A percentile compares a stretch with the other conserved stretches of the same genome.
Evolutionary conservation across 2,329 filamentous ascomycete genomes (phyloP).

Genomic region (Fusarium oxysporum): DNA sequence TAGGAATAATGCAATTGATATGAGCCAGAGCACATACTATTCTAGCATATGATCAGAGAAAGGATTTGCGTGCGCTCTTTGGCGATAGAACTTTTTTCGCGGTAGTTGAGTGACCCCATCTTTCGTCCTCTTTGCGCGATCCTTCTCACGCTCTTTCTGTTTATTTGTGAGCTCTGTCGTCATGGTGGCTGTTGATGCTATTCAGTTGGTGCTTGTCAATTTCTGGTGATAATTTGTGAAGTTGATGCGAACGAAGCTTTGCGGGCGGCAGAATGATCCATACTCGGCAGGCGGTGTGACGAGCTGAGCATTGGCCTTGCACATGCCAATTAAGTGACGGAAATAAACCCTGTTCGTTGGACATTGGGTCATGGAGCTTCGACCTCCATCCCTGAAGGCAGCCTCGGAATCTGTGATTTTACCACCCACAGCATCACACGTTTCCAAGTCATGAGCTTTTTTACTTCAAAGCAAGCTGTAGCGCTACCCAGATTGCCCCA

Average conservation of each 20-base stretch:
- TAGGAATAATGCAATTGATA: constrained; percentile 15
- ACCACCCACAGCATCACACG: constrained; percentile 37
- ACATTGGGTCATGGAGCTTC: constrained; percentile 24
- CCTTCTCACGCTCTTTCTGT: constrained; percentile 73
- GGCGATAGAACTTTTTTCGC: constrained; percentile 95
- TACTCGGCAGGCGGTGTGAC: constrained; percentile 46
- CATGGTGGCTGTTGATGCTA: constrained; percentile 26
- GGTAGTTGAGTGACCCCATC: constrained; percentile 74
- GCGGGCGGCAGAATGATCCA: constrained; percentile 23
- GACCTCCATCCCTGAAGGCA: constrained; percentile 24
- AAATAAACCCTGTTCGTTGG: constrained; percentile 28
- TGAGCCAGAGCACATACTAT: constrained; percentile 70
- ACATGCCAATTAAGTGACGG: constrained; percentile 32
- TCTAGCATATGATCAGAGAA: constrained; percentile 92
- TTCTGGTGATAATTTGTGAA: constrained; percentile 29
- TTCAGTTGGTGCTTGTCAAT: constrained; percentile 1
- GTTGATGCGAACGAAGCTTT: constrained; percentile 23
- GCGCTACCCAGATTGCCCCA: constrained; percentile 43
- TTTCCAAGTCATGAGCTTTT: constrained; percentile 41
- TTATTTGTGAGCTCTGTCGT: constrained; percentile 60
- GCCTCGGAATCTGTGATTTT: constrained; percentile 41
- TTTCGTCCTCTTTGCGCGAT: constrained; percentile 66
- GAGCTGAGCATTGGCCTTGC: constrained; percentile 13
- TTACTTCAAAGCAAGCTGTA: constrained; percentile 29
- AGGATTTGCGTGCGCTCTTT: constrained; percentile 96